Base-by-base conservation (phyloP, 1,284 basidiomycete species). In the Inonotus hispidus region DNA sequence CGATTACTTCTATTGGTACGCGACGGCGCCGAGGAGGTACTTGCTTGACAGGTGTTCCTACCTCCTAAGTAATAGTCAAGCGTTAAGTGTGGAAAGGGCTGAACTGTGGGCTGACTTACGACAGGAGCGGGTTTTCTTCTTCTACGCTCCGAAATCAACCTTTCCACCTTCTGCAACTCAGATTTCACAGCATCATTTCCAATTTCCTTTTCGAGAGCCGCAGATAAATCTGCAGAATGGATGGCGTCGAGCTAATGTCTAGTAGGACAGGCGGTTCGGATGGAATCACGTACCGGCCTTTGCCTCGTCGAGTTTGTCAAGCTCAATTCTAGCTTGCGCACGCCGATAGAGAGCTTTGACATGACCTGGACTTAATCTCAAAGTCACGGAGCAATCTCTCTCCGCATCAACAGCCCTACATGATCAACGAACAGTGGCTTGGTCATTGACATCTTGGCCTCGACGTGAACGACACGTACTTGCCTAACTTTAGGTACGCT, bases 401-500 rank as follows among this genome's bases (percentile, higher is more conserved):
- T 89, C 86, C 16, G 88, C 87, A 71, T 92, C 90, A 68, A 85
- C 81, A 64, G 82, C 75, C 68, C 89, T 92, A 56, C 52, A 32
- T 10, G 43, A 52, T 52, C 10, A 43, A 61, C 32, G 32, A 32
- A 32, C 32, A 6, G 47, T 25, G 45, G 65, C 63, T 53, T 52
- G 27, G 58, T 61, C 32, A 29, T 19, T 41, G 52, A 27, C n/a
- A 43, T 39, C 49, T 23, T 32, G 32, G 35, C 23, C 57, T 38
- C 7, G 41, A 60, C 45, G 64, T 68, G 11, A 23, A 14, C 16
- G 32, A 52, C 41, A 75, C 89, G 76, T 78, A 92, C 90, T 92
- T 92, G 82, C 83, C 83, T 77, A 93, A 80, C 78, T 89, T 92
- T 64, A 93, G 78, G 75, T 92, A 92, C 25, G 90, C 89, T 32